Evolutionary conservation across 306 rosid genomes (phyloP), one percentile per base, ranked within the genome.

Genomic region (Morella rubra): DNA sequence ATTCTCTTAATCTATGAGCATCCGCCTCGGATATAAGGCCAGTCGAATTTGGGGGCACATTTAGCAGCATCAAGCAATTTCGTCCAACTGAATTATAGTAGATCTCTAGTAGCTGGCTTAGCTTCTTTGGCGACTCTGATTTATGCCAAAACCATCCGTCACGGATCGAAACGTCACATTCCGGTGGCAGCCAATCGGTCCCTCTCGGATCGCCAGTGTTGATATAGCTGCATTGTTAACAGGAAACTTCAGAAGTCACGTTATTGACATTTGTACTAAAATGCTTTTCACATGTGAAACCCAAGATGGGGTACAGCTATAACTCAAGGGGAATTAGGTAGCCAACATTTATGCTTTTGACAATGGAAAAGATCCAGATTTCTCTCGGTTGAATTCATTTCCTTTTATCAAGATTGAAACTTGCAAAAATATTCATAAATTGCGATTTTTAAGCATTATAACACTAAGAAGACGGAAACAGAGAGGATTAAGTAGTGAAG

Each of bases 61-160:
- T 94, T 50, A 94, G 80, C 22, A 92, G 91, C 71, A 94, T 80
- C 15, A 91, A 77, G 71, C 98, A 94, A 32, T 94, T 94, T 81
- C 95, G 81, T 12, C 98, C 98, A 0, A 90, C 97, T 0, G 98
- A 94, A 8, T 83, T 84, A 82, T 92, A 94, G 85, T 90, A 94
- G 18, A 94, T 86, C 27, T 94, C 86, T 41, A 94, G 96, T 2
- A 92, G 87, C 19, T 83, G 64, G 56, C 90, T 89, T 68, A 94
- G 83, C 80, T 78, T 85, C 77, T 75, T 94, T 64, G 98, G 98
- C n/a, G 92, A 85, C 24, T 94, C 80, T 75, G 93, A 84, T n/a
- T 85, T 83, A 13, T 94, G 96, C 98, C 98, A 94, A 88, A 94
- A 94, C 98, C 98, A 94, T 54, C 98, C 98, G 0, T 19, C 6